Evolutionary conservation across 129 eudicot species (phyloP).

Genomic region (Kitagawia praeruptora): DNA sequence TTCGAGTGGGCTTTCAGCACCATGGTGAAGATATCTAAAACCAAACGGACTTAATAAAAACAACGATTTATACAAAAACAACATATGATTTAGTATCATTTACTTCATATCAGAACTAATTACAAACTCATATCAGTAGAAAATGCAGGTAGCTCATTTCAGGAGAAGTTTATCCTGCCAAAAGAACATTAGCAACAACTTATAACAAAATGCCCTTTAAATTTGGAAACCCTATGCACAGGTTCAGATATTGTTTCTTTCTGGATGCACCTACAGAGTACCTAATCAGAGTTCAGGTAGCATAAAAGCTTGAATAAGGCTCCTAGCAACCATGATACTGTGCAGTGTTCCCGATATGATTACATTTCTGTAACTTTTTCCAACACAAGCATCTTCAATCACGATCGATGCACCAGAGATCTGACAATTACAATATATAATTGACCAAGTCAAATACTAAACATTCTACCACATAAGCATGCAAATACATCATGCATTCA

Average conservation of each 20-base stretch:
- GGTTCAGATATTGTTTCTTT: background rate
- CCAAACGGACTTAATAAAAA: background rate
- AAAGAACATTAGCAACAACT: background rate
- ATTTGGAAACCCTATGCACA: background rate
- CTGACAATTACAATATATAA: slow-evolving; percentile 10
- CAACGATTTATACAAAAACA: background rate
- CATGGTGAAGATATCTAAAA: background rate
- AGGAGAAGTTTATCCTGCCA: background rate
- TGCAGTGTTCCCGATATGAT: slow-evolving; percentile 28
- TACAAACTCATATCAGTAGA: background rate
- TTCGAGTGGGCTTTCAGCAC: background rate
- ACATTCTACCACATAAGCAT: background rate
- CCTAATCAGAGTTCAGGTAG: background rate
- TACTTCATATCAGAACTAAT: background rate
- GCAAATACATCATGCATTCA: background rate
- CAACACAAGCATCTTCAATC: slow-evolving; percentile 25
- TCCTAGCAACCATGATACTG: slow-evolving; percentile 21
- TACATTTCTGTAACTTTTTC: slow-evolving; percentile 22
- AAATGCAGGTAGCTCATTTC: background rate
- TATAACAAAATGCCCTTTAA: background rate
- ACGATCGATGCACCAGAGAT: slow-evolving; percentile 33
- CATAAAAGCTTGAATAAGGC: slow-evolving; percentile 35
- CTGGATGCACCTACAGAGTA: background rate
- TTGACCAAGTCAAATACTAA: background rate
- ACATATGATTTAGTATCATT: background rate